Base-by-base conservation (phyloP, 441 rosid genomes). In the Daphne laureola region DNA sequence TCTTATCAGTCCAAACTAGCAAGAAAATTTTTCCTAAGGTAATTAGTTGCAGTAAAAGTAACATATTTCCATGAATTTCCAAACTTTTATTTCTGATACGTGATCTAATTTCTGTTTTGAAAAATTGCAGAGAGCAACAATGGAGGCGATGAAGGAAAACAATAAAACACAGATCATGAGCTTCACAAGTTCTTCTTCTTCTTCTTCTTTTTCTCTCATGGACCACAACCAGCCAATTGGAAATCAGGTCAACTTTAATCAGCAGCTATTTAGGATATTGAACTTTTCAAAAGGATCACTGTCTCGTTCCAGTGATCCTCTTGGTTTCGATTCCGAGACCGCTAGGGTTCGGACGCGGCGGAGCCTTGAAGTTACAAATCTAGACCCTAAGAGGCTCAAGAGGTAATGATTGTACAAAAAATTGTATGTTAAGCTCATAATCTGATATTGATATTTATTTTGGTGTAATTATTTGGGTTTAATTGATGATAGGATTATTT, bases 381-480 rank as follows among this genome's bases (percentile, higher is more conserved):
- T 64, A 68, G 78, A 73, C 27, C 66, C 67, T 7, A 70, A 7
- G 62, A 76, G 40, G 69, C 69, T 67, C 46, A 70, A 14, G 57
- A 54, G 81, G 78, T 76, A 27, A 49, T 3, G 21, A 42, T 3
- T 55, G 13, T 12, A 43, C 11, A 43, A 31, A 6, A 31, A 0
- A 31, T 31, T 31, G 1, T 31, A 4, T 31, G 9, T 31, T 31
- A 9, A 5, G 38, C 7, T 31, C 38, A 7, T 31, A 31, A 31
- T 1, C 38, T 31, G 11, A 31, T 11, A 31, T 18, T 31, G 36
- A 31, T 18, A 18, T 31, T 31, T 31, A 31, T 3, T 18, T 18
- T 31, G 36, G 36, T 31, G 9, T 14, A n/a, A 13, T 0, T 15
- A 14, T 18, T 18, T 1, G 2, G 2, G 35, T 50, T 14, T n/a